phyloP scores from a whole-genome alignment of 768 basidiomycete species.

The Lactarius vividus region DNA sequence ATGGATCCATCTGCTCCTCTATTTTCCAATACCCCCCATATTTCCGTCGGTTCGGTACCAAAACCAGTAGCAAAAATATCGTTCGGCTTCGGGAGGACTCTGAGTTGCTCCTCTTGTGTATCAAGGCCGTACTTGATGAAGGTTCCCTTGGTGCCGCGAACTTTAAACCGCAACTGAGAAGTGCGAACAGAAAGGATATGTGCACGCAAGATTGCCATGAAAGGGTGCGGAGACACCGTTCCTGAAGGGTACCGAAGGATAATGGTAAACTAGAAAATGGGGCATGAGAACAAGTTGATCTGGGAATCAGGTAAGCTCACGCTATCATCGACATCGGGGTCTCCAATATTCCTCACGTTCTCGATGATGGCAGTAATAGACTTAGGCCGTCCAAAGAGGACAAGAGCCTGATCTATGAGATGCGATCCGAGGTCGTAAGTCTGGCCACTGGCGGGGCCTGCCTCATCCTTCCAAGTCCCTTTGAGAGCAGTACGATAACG shows the following conservation, averaged over 20 bases:
- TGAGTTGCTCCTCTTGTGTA: conserved; percentile 75
- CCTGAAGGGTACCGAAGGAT: conserved; percentile 36
- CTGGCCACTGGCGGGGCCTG: conserved; percentile 57
- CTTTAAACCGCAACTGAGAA: conserved; percentile 65
- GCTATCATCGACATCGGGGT: conserved; percentile 62
- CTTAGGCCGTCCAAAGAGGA: conserved; percentile 71
- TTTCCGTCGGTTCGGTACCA: conserved; percentile 60
- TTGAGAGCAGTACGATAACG: conserved; percentile 65
- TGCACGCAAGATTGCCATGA: conserved; percentile 66
- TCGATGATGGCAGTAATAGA: conserved; percentile 66
- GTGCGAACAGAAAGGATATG: conserved; percentile 66
- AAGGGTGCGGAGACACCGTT: conserved; percentile 44
- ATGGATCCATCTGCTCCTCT: conserved; percentile 45
- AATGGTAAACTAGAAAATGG: conserved; percentile 31
- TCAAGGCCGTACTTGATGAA: conserved; percentile 77
- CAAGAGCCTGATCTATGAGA: conserved; percentile 73
- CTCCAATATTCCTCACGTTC: conserved; percentile 66
- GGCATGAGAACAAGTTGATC: conserved; percentile 51
- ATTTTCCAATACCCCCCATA: conserved; percentile 63
- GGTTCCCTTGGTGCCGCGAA: conserved; percentile 69
- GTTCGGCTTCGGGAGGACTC: conserved; percentile 48
- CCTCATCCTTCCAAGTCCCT: conserved; percentile 77
- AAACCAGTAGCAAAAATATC: conserved; percentile 45
- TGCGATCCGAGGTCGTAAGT: conserved; percentile 81
- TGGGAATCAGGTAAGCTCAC: conserved; percentile 42